Evolutionary conservation across 2,329 filamentous ascomycete genomes (phyloP), one percentile per base, ranked within the genome.

Genomic region (Cladosporium sphaerospermum): DNA sequence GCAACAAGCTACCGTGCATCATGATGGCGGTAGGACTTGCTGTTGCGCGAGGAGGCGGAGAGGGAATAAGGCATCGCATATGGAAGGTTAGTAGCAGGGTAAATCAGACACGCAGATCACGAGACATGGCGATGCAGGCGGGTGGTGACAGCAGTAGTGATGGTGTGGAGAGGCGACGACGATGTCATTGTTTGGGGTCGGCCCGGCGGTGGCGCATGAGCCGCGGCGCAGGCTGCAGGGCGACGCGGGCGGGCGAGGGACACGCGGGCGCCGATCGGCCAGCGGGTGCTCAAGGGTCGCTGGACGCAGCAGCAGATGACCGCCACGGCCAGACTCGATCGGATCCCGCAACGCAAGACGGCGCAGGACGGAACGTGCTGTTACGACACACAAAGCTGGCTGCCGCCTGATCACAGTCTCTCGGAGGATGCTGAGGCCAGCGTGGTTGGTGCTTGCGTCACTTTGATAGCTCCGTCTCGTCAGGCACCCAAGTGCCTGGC

Each of bases 1-100:
- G 47, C 40, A 57, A 28, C 32, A 59, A 23, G 55, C 56, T 61
- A 62, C 52, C 54, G 52, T 46, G 56, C 31, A 52, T 54, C 57
- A 62, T 61, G 47, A 51, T 60, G 56, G 54, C 39, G 34, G 28
- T 37, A 14, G 43, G 19, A 45, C 40, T 34, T 47, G 23, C 42
- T 52, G 10, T 46, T 32, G 48, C 31, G 16, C 40, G 54, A 53
- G 50, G 45, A n/a, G 54, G 31, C 31, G 54, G 19, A 23, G 54
- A 33, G 36, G 32, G n/a, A 52, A 36, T 56, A 43, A 54, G 57
- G 59, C 59, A 61, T 61, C 55, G 56, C 59, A 61, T 60, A 52
- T 16, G 41, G 52, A 44, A 16, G 34, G 16, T 16, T 31, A 2
- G 19, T 32, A 9, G 10, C 16, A 14, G 42, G 10, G 4, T 23